Conservation (phyloP, 2,329 filamentous ascomycete genomes). For the Rosellinia necatrix region DNA sequence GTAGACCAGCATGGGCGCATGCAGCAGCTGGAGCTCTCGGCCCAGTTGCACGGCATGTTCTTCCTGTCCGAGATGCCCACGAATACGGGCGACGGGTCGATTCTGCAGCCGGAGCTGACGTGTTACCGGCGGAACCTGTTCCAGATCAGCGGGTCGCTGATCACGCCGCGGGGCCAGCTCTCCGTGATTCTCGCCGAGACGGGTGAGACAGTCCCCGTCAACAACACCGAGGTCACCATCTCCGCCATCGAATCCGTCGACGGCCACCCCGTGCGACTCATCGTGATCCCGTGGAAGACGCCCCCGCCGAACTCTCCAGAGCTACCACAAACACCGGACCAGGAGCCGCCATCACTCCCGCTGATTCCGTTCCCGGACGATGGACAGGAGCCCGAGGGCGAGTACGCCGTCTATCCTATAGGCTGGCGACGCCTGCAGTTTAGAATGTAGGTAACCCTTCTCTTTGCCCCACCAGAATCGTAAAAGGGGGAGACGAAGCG, state of each 20-base stretch:
- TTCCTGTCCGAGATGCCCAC: constrained; percentile 81
- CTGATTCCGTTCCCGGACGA: constrained; percentile 70
- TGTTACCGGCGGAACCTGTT: constrained; percentile 96
- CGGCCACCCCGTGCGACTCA: constrained; percentile 87
- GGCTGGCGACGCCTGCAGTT: constrained; percentile 95
- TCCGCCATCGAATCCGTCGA: constrained; percentile 95
- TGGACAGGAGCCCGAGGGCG: constrained; percentile 66
- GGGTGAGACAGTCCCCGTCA: constrained; percentile 81
- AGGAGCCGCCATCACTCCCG: constrained; percentile 83
- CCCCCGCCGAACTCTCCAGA: constrained; percentile 79
- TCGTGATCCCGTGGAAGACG: constrained; percentile 98
- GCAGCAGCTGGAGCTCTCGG: constrained; percentile 66
- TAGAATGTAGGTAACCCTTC: constrained; percentile 62
- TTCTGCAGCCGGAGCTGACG: constrained; percentile 79
- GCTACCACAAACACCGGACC: constrained; percentile 68
- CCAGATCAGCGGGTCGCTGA: constrained; percentile 89
- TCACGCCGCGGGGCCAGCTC: constrained; percentile 75
- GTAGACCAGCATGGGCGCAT: constrained; percentile 63
- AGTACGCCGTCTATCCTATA: constrained; percentile 88
- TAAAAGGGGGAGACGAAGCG: background rate
- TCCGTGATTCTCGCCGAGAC: constrained; percentile 78
- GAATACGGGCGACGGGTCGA: constrained; percentile 59
- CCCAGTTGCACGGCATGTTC: constrained; percentile 87
- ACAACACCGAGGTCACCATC: constrained; percentile 82
- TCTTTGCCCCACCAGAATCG: background rate